Percentiles rank a stretch among this genome's conserved stretches.
Evolutionary conservation across 108 stramenopile genomes (phyloP).

Genomic region (Aurantiochytrium sp.): DNA sequence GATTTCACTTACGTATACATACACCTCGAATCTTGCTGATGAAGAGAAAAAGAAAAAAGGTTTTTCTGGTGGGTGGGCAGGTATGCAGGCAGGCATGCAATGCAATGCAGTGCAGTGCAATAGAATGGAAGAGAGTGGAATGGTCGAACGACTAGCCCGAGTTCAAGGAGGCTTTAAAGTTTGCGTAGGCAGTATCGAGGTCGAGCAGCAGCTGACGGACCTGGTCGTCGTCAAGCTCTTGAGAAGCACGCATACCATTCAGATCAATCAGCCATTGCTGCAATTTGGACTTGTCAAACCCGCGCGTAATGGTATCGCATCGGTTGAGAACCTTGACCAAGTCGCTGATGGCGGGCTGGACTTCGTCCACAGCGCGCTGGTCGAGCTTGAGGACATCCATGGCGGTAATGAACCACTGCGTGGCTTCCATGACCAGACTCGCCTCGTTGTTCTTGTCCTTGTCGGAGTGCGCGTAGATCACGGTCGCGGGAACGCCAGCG

Average conservation of each 20-base stretch:
- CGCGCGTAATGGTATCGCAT: slow-evolving; percentile 71
- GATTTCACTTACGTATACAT: too few relatives aligned
- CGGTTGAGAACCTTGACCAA: slow-evolving; percentile 71
- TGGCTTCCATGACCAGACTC: slow-evolving; percentile 21
- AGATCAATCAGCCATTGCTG: slow-evolving; percentile 80
- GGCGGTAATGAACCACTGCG: slow-evolving; percentile 85
- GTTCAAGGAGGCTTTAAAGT: slow-evolving; percentile 70
- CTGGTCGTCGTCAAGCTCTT: slow-evolving; percentile 82
- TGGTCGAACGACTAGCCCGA: not conserved
- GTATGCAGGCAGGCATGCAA: too few relatives aligned
- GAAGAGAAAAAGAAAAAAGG: too few relatives aligned
- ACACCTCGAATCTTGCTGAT: too few relatives aligned
- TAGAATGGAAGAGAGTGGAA: too few relatives aligned
- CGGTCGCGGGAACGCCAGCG: slow-evolving; percentile 83
- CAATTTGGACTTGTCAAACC: slow-evolving; percentile 75
- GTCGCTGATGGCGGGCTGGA: slow-evolving; percentile 85
- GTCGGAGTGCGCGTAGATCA: slow-evolving; percentile 50
- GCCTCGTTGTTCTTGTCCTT: slow-evolving; percentile 17
- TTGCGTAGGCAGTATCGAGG: slow-evolving; percentile 73
- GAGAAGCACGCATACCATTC: slow-evolving; percentile 83
- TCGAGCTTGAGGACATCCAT: slow-evolving; percentile 94
- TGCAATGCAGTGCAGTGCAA: too few relatives aligned
- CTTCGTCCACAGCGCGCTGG: slow-evolving; percentile 86
- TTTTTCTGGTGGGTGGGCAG: too few relatives aligned
- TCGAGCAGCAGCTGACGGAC: slow-evolving; percentile 80